Evolutionary conservation across 805 yeast genomes (phyloP), one percentile per base, ranked within the genome.

Genomic region (Candida glaebosa): DNA sequence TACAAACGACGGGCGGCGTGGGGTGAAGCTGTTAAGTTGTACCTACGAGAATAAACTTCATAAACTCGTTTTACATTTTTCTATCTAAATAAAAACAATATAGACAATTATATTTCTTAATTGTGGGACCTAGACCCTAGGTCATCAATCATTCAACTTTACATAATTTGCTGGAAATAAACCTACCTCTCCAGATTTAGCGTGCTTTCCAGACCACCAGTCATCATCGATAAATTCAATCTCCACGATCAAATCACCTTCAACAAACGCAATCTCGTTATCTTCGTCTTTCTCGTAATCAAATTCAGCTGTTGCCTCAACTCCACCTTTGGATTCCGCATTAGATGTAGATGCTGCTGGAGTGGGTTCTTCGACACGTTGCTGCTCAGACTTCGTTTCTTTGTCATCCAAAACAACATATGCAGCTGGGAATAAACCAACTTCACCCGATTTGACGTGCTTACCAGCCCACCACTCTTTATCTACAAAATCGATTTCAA

Each of bases 81-180:
- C n/a, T n/a, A n/a, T 28, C 12, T 28, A 28, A 6, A 12, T 10
- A 28, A 22, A 22, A 22, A 22, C 26, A 22, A 22, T 22, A 22
- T 22, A 22, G 26, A 22, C 26, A 22, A 22, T 10, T 7, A 22
- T 22, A 22, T n/a, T n/a, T n/a, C n/a, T n/a, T n/a, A n/a, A n/a
- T n/a, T n/a, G n/a, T n/a, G n/a, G n/a, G n/a, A n/a, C n/a, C n/a
- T n/a, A n/a, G n/a, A n/a, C n/a, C n/a, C n/a, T n/a, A n/a, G n/a
- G n/a, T n/a, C n/a, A n/a, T 42, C 41, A 51, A 16, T 48, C 37
- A 24, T 50, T 54, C 35, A 60, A 55, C 32, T 49, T 52, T 38
- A 93, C 98, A 58, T 86, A 88, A 65, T 87, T 89, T 32, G 96
- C 81, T 40, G 99, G 99, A 81, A 91, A 90, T 42, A 91, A 71